A percentile compares a stretch with the other conserved stretches of the same genome.
Conservation (phyloP, 306 rosid species). For the Dalbergia oliveri region DNA sequence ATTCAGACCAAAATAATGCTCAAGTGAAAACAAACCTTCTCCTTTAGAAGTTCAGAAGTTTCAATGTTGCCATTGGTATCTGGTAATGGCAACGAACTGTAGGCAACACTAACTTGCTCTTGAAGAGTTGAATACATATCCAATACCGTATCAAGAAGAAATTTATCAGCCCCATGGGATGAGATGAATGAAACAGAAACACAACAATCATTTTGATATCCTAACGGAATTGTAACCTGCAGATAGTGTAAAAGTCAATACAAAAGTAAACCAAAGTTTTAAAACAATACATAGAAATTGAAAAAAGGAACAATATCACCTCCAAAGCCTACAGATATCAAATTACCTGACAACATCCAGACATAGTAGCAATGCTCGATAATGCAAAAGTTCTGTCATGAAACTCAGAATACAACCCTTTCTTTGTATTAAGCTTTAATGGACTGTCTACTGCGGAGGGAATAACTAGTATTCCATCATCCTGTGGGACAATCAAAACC, state of each 20-base stretch:
- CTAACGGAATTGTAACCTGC: slow-evolving; percentile 84
- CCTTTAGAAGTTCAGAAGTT: slow-evolving; percentile 82
- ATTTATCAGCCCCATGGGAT: slow-evolving; percentile 79
- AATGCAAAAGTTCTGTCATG: slow-evolving; percentile 52
- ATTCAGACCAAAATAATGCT: not conserved
- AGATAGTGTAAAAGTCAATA: slow-evolving; percentile 30
- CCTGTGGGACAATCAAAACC: slow-evolving; percentile 51
- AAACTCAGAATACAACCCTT: slow-evolving; percentile 55
- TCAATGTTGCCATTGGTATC: slow-evolving; percentile 72
- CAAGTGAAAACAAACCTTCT: slow-evolving; percentile 66
- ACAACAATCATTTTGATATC: slow-evolving; percentile 65
- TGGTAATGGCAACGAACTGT: slow-evolving; percentile 53
- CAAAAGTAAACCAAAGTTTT: slow-evolving; percentile 29
- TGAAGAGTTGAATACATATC: slow-evolving; percentile 72
- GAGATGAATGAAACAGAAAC: slow-evolving; percentile 78
- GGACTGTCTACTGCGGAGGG: slow-evolving; percentile 65
- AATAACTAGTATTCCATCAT: slow-evolving; percentile 67
- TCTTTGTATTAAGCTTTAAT: slow-evolving; percentile 54
- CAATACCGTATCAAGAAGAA: slow-evolving; percentile 88
- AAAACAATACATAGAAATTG: slow-evolving; percentile 39
- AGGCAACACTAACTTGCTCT: slow-evolving; percentile 63
- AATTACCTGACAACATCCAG: slow-evolving; percentile 82
- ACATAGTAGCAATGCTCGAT: slow-evolving; percentile 64
- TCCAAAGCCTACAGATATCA: slow-evolving; percentile 17
- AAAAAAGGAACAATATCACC: slow-evolving; percentile 19